Evolutionary conservation across 2,329 filamentous ascomycete species (phyloP), one percentile per base, ranked within the genome.

Genomic region (Fusarium nurragi): DNA sequence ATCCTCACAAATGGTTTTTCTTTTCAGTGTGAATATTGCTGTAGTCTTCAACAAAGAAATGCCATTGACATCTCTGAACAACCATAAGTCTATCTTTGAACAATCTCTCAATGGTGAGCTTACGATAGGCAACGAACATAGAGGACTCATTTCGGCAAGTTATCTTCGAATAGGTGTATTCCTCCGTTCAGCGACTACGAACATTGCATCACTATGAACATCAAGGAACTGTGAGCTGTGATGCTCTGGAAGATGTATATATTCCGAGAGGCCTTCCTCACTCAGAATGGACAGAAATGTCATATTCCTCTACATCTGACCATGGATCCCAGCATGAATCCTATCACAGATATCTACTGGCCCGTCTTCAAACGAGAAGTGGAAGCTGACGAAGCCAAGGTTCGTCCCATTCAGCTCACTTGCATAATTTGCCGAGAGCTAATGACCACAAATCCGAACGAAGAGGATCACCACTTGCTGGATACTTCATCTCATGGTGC

Each of bases 311-410:
- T 10, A 9, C 16, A 16, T 30, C 18, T 8, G 12, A 21, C 14
- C 22, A 40, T 25, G 6, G 11, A n/a, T 19, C 12, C 16, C 32
- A 36, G 5, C 18, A 28, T 21, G 13, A 6, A 19, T 0, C 46
- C 52, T 12, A 52, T 55, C 19, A 44, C 53, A 5, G 38, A 54
- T 8, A 55, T 11, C 13, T 54, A 53, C 19, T 55, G 53, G 48
- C 47, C 52, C 19, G 16, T n/a, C 7, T 54, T 54, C 22, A 40
- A 36, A 14, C 19, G 16, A 10, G 28, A 9, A 18, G 52, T 40
- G 9, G 36, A 41, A 12, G 8, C 11, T 7, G 46, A 52, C 19
- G 14, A n/a, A 2, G 26, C 14, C 2, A 22, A 36, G 9, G 22
- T 34, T 7, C 46, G 52, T 13, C 45, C 45, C 1, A 14, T 54